phyloP scores from a whole-genome alignment of 2,329 filamentous ascomycete species.

The Talaromyces piceae region DNA sequence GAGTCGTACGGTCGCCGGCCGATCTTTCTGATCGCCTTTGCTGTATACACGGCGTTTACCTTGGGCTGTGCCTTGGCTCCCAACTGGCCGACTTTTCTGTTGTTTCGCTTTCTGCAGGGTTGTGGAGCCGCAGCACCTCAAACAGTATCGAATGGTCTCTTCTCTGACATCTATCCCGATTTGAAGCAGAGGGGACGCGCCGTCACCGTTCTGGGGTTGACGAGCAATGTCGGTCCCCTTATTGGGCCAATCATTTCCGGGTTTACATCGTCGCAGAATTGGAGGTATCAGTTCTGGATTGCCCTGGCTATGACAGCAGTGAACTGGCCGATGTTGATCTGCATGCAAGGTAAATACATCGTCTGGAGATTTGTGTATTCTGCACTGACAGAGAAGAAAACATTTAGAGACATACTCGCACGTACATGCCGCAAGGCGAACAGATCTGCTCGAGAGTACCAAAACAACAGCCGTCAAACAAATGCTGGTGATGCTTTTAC shows the following conservation, averaged over 20 bases:
- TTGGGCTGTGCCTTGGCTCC: slow-evolving; percentile 30
- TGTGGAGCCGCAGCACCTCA: slow-evolving; percentile 27
- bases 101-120: slow-evolving; percentile 32
- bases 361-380: background rate
- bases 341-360: slow-evolving; percentile 50
- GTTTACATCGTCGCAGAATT: slow-evolving; percentile 22
- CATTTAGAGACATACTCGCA: background rate
- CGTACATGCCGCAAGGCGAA: background rate
- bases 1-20: slow-evolving; percentile 25
- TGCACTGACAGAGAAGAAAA: background rate
- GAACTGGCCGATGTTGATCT: slow-evolving; percentile 52
- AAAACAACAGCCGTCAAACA: background rate
- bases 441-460: background rate
- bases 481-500: slow-evolving; percentile 40
- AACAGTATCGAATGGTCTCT: slow-evolving; percentile 31
- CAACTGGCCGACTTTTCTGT: slow-evolving; percentile 24
- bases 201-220: slow-evolving; percentile 3
- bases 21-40: slow-evolving; percentile 41
- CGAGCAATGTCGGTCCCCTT: slow-evolving; percentile 21
- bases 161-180: slow-evolving; percentile 32
- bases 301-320: slow-evolving; percentile 54
- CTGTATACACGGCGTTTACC: slow-evolving; percentile 25
- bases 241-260: slow-evolving; percentile 32
- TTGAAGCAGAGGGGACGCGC: slow-evolving; percentile 9
- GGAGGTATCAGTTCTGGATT: slow-evolving; percentile 45